phyloP scores from a whole-genome alignment of 2,329 filamentous ascomycete genomes.

The Talaromyces funiculosus region DNA sequence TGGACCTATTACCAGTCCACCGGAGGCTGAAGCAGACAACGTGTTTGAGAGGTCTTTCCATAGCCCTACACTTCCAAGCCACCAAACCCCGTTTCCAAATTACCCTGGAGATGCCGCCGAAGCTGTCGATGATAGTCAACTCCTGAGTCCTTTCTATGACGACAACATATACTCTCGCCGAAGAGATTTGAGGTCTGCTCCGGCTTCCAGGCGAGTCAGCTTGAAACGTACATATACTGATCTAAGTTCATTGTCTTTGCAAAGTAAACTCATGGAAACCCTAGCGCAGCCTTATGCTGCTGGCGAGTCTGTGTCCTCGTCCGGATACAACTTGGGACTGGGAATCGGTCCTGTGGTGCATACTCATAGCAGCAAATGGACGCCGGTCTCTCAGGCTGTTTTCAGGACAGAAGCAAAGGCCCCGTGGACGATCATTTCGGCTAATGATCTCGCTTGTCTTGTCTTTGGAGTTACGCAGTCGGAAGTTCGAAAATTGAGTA shows the following conservation, averaged over 20 bases:
- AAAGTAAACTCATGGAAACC: conserved; percentile 78
- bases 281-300: conserved; percentile 74
- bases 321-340: conserved; percentile 32
- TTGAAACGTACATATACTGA: conserved; percentile 88
- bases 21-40: conserved; percentile 66
- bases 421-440: conserved; percentile 93
- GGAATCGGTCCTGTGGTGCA: conserved; percentile 58
- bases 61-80: conserved; percentile 18
- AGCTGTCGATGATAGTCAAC: conserved; percentile 19
- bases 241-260: conserved; percentile 64
- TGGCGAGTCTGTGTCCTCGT: conserved; percentile 41
- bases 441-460: conserved; percentile 91
- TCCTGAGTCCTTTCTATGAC: conserved; percentile 27
- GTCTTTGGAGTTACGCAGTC: conserved; percentile 99
- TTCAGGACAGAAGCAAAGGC: conserved; percentile 90
- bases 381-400: conserved; percentile 87
- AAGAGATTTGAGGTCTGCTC: conserved; percentile 38
- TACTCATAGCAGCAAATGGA: conserved; percentile 83
- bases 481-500: conserved; percentile 90
- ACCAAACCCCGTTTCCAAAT: conserved; percentile 20
- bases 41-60: conserved; percentile 80
- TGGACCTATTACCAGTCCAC: conserved; percentile 75
- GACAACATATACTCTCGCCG: conserved; percentile 27
- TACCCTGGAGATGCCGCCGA: conserved; percentile 4
- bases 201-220: conserved; percentile 57